Conservation (phyloP, 2,329 filamentous ascomycete genomes). For the Alternaria consortialis region DNA sequence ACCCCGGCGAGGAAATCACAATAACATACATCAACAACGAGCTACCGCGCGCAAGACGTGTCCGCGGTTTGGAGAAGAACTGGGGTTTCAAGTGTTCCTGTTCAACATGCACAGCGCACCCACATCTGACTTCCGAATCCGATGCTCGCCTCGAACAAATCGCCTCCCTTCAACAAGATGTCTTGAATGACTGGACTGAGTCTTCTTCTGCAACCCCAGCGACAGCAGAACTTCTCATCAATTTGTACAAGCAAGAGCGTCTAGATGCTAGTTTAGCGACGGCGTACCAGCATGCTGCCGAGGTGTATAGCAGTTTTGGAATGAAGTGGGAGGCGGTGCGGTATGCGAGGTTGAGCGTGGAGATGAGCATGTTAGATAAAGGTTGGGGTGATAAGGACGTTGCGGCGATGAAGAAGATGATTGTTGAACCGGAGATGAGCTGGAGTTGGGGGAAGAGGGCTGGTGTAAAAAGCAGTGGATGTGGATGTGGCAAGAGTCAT, state of each 20-base stretch:
- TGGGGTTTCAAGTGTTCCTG: conserved; percentile 56
- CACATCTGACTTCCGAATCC: conserved; percentile 34
- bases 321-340: conserved; percentile 39
- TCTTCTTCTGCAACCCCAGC: conserved; percentile 37
- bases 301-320: conserved; percentile 51
- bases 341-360: conserved; percentile 41
- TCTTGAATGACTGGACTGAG: conserved; percentile 42
- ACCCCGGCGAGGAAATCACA: conserved; percentile 53
- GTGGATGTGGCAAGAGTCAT: conserved; percentile 26
- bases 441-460: conserved; percentile 49
- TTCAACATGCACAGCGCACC: conserved; percentile 47
- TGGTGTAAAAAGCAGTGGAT: conserved; percentile 27
- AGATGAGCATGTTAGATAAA: conserved; percentile 42
- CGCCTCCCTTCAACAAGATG: conserved; percentile 31
- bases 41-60: conserved; percentile 38
- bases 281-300: conserved; percentile 52
- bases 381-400: conserved; percentile 42
- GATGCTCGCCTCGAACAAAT: conserved; percentile 50
- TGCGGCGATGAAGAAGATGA: conserved; percentile 40
- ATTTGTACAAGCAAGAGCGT: conserved; percentile 50
- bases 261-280: conserved; percentile 48
- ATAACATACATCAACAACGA: conserved; percentile 56
- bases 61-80: conserved; percentile 42
- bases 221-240: conserved; percentile 48
- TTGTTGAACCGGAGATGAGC: conserved; percentile 34